Conservation (phyloP, 768 basidiomycete genomes). For the Auricularia sp. region DNA sequence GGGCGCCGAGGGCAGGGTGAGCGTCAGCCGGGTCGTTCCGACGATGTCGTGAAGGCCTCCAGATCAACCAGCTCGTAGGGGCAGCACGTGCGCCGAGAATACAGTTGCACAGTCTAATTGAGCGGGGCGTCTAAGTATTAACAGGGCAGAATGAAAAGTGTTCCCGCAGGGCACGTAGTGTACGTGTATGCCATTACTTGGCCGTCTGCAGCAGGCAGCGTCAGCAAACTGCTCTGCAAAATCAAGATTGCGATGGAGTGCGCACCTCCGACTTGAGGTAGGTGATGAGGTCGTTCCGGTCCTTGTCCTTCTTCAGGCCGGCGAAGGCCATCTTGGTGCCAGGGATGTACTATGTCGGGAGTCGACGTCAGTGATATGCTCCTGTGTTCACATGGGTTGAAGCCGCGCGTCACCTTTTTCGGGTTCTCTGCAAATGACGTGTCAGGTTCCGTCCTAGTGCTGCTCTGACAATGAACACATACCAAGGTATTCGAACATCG, state of each 20-base stretch:
- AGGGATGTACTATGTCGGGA: slow-evolving; percentile 65
- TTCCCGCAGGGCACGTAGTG: neutral
- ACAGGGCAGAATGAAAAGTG: neutral
- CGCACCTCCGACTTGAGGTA: slow-evolving; percentile 67
- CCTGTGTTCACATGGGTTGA: slow-evolving; percentile 6
- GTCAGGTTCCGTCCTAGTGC: neutral
- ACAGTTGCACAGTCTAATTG: neutral
- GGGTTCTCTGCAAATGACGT: slow-evolving; percentile 59
- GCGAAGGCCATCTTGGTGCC: slow-evolving; percentile 99
- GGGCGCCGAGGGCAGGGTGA: too few species aligned
- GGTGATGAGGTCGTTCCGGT: slow-evolving; percentile 88
- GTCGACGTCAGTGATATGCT: neutral
- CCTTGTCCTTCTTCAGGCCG: slow-evolving; percentile 97
- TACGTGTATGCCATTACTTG: neutral
- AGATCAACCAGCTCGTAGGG: too few species aligned
- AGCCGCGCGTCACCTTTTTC: slow-evolving; percentile 59
- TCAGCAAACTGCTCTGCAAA: neutral
- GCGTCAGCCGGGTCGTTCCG: too few species aligned
- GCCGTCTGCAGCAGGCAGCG: neutral
- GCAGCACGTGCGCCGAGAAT: neutral
- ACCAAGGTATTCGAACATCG: slow-evolving; percentile 84
- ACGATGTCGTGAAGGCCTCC: too few species aligned
- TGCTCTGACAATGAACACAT: neutral
- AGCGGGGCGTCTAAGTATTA: neutral
- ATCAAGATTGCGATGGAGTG: slow-evolving; percentile 5